A percentile compares a stretch with the other conserved stretches of the same genome.
These are phyloP conservation scores for Cladophialophora chaetospira DNA, from an alignment of 2,329 filamentous ascomycete species.

Conservation along the genomic window DNA sequence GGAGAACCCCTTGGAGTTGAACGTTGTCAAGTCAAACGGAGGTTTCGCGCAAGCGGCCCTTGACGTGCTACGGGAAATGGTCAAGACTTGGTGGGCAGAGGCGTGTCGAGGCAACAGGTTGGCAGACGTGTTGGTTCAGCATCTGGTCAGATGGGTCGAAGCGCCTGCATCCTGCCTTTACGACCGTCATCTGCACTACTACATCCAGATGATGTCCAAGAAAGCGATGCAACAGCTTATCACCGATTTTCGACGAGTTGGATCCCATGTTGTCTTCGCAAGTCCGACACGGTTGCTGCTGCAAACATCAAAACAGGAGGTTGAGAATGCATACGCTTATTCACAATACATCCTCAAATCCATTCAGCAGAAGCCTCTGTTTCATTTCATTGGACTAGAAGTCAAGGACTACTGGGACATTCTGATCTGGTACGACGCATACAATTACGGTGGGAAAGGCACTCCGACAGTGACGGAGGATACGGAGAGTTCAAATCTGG, in stretches of 20 bases:
- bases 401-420: slow-evolving; percentile 99
- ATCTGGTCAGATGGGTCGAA: slow-evolving; percentile 96
- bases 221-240: slow-evolving; percentile 97
- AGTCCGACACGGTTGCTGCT: slow-evolving; percentile 85
- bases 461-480: slow-evolving; percentile 76
- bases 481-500: slow-evolving; percentile 72
- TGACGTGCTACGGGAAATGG: slow-evolving; percentile 91
- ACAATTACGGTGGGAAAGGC: slow-evolving; percentile 96
- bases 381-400: slow-evolving; percentile 95
- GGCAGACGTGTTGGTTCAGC: slow-evolving; percentile 97
- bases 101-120: slow-evolving; percentile 87
- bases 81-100: slow-evolving; percentile 97
- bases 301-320: slow-evolving; percentile 94
- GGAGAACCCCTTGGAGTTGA: slow-evolving; percentile 60
- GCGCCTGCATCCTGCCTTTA: slow-evolving; percentile 92
- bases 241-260: slow-evolving; percentile 92
- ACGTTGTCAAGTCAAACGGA: slow-evolving; percentile 63
- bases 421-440: slow-evolving; percentile 97
- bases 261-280: slow-evolving; percentile 94
- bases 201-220: slow-evolving; percentile 97
- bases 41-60: slow-evolving; percentile 93
- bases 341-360: slow-evolving; percentile 97
- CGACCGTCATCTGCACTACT: slow-evolving; percentile 90
- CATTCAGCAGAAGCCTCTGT: slow-evolving; percentile 91
- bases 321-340: slow-evolving; percentile 95